Evolutionary conservation across 2,329 filamentous ascomycete genomes (phyloP), one percentile per base, ranked within the genome.

Genomic region (Aureobasidium zeae): DNA sequence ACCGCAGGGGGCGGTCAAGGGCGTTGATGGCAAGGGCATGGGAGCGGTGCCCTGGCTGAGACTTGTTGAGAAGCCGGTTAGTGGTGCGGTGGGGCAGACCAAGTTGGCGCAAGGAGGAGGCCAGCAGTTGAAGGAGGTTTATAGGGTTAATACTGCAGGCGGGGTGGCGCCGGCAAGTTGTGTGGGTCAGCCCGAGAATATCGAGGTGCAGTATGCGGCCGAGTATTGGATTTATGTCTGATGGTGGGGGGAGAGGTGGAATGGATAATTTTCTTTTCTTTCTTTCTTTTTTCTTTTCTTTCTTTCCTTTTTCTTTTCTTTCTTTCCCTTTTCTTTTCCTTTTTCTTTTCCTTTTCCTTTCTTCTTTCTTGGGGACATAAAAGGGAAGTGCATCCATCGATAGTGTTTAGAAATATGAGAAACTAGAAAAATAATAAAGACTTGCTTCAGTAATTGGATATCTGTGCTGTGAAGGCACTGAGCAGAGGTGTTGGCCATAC

Each of bases 141-240:
- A 89, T 65, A 76, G 89, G 10, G 67, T 95, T 32, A 74, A 84
- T 55, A 96, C 89, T 9, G 86, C 82, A 1, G 88, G 87, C 19
- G 89, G 89, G 9, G 76, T 73, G 34, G 66, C 86, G 2, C 88
- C 88, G 0, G 68, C 74, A 19, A 83, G 78, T 0, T 96, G 89
- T 60, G 60, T 73, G 24, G 83, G 77, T 9, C 71, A 77, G 69
- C 61, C 70, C 0, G 68, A 71, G 9, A 57, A 63, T 1, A 88
- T 95, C 52, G 68, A 80, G 49, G 76, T 94, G 11, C 71, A 88
- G 57, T 95, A 96, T 64, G 72, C 84, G 22, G 79, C 88, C 30
- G 76, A 88, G 73, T 95, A 85, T 54, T 80, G 74, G 81, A 81
- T 72, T 49, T 75, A 60, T 46, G 26, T 44, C 17, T 44, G 24